Percentiles rank a stretch among this genome's conserved stretches.
phyloP scores from a whole-genome alignment of 148 eudicot genomes.

The Vaccinium darrowii region DNA sequence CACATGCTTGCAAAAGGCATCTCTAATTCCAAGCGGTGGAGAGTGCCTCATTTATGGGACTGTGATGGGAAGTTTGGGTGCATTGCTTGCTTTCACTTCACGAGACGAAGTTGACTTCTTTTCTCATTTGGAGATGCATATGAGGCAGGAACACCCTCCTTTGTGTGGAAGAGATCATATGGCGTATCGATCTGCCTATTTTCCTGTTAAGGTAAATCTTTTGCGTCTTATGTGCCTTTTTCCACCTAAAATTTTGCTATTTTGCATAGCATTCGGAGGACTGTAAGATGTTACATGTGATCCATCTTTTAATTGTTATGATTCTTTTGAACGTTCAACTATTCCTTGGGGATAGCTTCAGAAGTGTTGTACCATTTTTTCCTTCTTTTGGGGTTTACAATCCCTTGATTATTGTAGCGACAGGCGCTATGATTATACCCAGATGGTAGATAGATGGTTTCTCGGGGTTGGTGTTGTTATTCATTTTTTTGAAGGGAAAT shows the following conservation, averaged over 20 bases:
- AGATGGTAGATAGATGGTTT: not conserved
- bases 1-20: slow-evolving; percentile 89
- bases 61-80: slow-evolving; percentile 98
- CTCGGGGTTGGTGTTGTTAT: not conserved
- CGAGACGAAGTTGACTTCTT: slow-evolving; percentile 98
- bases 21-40: slow-evolving; percentile 89
- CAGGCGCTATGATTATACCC: not conserved
- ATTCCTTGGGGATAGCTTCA: not conserved
- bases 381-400: not conserved
- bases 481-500: not conserved
- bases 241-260: not conserved
- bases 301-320: not conserved
- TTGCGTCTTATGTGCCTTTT: not conserved
- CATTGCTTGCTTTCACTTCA: slow-evolving; percentile 86
- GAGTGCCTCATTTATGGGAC: slow-evolving; percentile 93
- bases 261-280: not conserved
- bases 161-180: slow-evolving; percentile 99
- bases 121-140: slow-evolving; percentile 97
- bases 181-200: slow-evolving; percentile 97
- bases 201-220: slow-evolving; percentile 80
- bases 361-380: not conserved
- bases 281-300: not conserved
- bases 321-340: not conserved
- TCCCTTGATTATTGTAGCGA: not conserved
- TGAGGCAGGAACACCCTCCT: slow-evolving; percentile 98